phyloP scores from a whole-genome alignment of 2,329 filamentous ascomycete genomes.

The Diaporthe vaccinii region DNA sequence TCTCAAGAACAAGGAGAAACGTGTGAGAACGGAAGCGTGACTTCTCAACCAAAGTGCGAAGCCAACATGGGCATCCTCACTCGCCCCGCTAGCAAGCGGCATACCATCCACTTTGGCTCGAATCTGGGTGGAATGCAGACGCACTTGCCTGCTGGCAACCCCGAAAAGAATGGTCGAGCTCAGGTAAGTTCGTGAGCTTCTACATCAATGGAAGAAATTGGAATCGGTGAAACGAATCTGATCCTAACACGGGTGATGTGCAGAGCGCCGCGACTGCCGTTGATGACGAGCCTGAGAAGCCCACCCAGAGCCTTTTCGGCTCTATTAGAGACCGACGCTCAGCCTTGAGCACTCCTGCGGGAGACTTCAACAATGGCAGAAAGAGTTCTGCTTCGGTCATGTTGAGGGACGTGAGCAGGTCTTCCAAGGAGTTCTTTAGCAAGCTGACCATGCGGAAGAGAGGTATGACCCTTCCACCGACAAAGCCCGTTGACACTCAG shows the following conservation, averaged over 20 bases:
- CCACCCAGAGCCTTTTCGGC: conserved; percentile 13
- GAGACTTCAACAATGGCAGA: conserved; percentile 16
- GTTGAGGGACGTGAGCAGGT: conserved; percentile 3
- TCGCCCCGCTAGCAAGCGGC: neutral
- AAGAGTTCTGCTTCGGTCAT: conserved; percentile 33
- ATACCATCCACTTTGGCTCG: conserved; percentile 13
- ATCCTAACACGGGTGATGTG: neutral
- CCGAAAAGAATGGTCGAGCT: neutral
- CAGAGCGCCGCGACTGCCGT: conserved; percentile 17
- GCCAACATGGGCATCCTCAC: neutral
- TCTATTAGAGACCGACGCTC: conserved; percentile 29
- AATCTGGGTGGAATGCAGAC: neutral
- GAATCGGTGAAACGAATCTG: neutral
- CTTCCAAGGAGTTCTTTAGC: conserved; percentile 26
- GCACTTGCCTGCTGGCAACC: neutral
- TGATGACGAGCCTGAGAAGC: conserved; percentile 12
- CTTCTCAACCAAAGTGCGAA: neutral
- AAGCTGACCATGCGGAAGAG: neutral
- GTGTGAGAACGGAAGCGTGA: neutral
- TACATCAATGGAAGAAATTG: neutral
- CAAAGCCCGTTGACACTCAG: too few species aligned
- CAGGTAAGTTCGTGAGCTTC: neutral
- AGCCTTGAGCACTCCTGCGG: neutral
- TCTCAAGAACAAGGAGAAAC: neutral
- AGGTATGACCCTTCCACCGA: neutral